Evolutionary conservation across 2,329 filamentous ascomycete species (phyloP), one percentile per base, ranked within the genome.

Genomic region (Microcyclosporella mali): DNA sequence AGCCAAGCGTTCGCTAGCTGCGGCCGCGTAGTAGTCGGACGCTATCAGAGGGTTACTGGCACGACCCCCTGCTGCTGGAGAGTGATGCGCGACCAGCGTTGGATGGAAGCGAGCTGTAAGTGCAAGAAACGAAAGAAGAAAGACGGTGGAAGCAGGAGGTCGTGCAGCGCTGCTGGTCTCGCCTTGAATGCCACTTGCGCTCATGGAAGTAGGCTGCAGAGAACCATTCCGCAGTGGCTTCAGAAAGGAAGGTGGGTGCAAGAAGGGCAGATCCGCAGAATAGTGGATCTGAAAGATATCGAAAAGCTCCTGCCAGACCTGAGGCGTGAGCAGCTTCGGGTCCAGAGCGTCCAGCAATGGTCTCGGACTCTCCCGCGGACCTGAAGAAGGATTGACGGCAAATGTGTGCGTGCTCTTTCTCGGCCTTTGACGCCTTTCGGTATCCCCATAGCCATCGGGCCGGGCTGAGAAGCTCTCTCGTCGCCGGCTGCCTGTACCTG

Each of bases 281-380:
- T 82, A 87, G 58, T 88, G 82, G 32, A 81, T 70, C 54, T 82
- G 79, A 61, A 82, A 87, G 19, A 85, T 77, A 52, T 78, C 77
- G 53, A 84, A 82, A 29, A 87, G 66, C 55, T 85, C 77, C 31
- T 75, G 74, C 83, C 83, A 88, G 3, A 85, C 64, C 37, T 78
- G 70, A 25, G 75, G 70, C 1, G 79, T 85, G 18, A 88, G 67
- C 39, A 83, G 71, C 0, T 71, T 70, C 2, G 78, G 73, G 16
- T 81, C 74, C 19, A 87, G 67, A 1, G 81, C 73, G 52, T 85
- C 81, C 39, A 79, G 72, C 37, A 61, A 41, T 2, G 60, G 58
- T 33, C 63, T 56, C 4, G 63, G 40, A 67, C 73, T 72, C 66
- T 61, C 69, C 25, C 55, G 42, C 67, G 53, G 66, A 65, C 19